These are phyloP conservation scores for Starmerella sirachaensis DNA, from an alignment of 805 yeast genomes.

Conservation along the genomic window DNA sequence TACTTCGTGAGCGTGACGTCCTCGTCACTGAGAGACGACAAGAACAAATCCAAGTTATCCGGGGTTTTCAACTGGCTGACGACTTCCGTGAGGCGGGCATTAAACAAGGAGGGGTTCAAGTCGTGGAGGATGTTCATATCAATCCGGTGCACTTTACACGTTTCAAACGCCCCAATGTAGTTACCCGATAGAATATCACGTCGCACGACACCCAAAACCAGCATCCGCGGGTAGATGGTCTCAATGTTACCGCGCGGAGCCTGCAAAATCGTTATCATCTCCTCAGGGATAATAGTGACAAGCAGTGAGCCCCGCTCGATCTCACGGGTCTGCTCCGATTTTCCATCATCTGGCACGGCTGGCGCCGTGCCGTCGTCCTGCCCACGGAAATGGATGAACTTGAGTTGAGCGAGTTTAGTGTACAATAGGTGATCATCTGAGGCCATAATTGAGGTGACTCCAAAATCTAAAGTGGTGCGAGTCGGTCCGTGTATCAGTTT, in stretches of 20 bases:
- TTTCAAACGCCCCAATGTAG: conserved; percentile 62
- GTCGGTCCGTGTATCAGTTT: conserved; percentile 39
- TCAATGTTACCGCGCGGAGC: conserved; percentile 96
- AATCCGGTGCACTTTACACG: conserved; percentile 84
- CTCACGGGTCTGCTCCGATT: conserved; percentile 75
- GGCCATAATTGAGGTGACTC: conserved; percentile 69
- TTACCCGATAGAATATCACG: conserved; percentile 44
- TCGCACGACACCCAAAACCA: conserved; percentile 79
- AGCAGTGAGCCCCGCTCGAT: conserved; percentile 88
- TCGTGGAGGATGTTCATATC: conserved; percentile 85
- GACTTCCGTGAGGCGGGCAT: conserved; percentile 50
- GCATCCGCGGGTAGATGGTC: conserved; percentile 82
- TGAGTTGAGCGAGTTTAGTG: conserved; percentile 75
- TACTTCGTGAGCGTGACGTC: conserved; percentile 76
- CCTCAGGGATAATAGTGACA: conserved; percentile 70
- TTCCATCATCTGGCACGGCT: conserved; percentile 24
- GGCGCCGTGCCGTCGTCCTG: conserved; percentile 18
- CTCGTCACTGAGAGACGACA: conserved; percentile 75
- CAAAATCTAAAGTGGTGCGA: conserved; percentile 32
- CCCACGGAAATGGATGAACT: conserved; percentile 60
- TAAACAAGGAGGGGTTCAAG: conserved; percentile 62
- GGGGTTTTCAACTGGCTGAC: conserved; percentile 57
- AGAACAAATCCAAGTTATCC: conserved; percentile 73
- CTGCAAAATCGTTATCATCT: conserved; percentile 70
- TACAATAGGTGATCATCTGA: conserved; percentile 57